phyloP scores from a whole-genome alignment of 768 basidiomycete species.

The Thelephora aurantiotincta region DNA sequence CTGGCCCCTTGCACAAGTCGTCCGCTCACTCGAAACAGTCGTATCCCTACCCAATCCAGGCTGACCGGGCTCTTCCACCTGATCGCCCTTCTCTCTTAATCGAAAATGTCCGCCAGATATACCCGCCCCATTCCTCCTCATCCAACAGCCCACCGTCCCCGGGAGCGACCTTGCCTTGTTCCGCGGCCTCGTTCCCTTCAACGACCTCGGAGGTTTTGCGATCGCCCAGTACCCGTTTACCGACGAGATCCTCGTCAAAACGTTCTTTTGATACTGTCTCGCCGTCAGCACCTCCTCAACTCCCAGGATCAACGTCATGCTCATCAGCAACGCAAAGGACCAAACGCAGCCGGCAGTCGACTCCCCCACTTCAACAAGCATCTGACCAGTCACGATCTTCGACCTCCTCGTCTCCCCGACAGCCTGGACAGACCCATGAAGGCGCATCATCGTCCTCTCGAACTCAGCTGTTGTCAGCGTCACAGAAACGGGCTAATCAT shows the following conservation, averaged over 20 bases:
- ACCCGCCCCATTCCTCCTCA: slow-evolving; percentile 6
- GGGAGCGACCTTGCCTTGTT: slow-evolving; percentile 14
- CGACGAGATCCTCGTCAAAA: slow-evolving; percentile 7
- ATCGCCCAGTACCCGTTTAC: slow-evolving; percentile 4
- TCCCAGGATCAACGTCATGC: slow-evolving; percentile 9
- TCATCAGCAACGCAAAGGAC: slow-evolving; percentile 12
- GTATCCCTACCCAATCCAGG: not conserved
- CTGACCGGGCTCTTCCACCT: slow-evolving; percentile 3
- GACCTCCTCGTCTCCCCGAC: slow-evolving; percentile 5
- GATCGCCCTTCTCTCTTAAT: slow-evolving; percentile 4
- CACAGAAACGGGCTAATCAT: slow-evolving; percentile 88
- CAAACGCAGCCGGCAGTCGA: slow-evolving; percentile 3
- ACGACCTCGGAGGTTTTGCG: slow-evolving; percentile 5
- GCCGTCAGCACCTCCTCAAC: slow-evolving; percentile 7
- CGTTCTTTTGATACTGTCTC: slow-evolving; percentile 11
- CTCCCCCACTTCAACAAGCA: slow-evolving; percentile 7
- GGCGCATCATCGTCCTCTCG: slow-evolving; percentile 12
- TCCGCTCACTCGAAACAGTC: not conserved
- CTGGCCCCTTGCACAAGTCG: slow-evolving; percentile 1
- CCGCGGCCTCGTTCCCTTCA: slow-evolving; percentile 6
- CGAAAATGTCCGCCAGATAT: slow-evolving; percentile 6
- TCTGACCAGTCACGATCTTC: slow-evolving; percentile 4
- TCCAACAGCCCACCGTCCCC: slow-evolving; percentile 10
- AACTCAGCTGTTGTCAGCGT: slow-evolving; percentile 48
- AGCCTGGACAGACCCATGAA: not conserved